These are phyloP conservation scores for Nigrospora sphaerica DNA, from an alignment of 2,329 filamentous ascomycete species.

Conservation along the genomic window DNA sequence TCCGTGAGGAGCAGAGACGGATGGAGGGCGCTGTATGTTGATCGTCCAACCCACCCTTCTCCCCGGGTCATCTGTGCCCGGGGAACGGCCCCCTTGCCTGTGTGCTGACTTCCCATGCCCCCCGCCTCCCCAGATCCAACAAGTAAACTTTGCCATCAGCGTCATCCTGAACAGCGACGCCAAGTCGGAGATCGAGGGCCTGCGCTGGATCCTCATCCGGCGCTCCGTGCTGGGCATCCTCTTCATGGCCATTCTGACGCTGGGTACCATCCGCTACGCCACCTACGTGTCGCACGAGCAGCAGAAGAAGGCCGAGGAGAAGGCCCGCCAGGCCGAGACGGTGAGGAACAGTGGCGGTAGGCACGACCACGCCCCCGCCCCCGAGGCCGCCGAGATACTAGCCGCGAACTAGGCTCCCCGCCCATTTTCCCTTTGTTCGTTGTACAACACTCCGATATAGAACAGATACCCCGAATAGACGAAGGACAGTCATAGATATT, in stretches of 20 bases:
- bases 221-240: slow-evolving; percentile 58
- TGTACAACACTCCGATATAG: too few species aligned
- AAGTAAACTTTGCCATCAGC: slow-evolving; percentile 94
- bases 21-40: slow-evolving; percentile 68
- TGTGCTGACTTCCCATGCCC: slow-evolving; percentile 1
- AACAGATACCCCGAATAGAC: slow-evolving; percentile 1
- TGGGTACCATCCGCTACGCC: slow-evolving; percentile 52
- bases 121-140: slow-evolving; percentile 65
- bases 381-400: slow-evolving; percentile 50
- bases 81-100: not conserved
- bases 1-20: slow-evolving; percentile 77
- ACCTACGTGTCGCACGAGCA: slow-evolving; percentile 47
- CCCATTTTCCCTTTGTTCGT: too few species aligned
- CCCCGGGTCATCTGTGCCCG: too few species aligned
- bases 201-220: slow-evolving; percentile 76
- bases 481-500: slow-evolving; percentile 1
- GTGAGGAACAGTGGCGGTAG: slow-evolving; percentile 35
- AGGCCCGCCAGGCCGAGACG: slow-evolving; percentile 35
- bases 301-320: slow-evolving; percentile 36
- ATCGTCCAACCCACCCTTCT: not conserved
- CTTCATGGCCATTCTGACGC: slow-evolving; percentile 56
- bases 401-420: slow-evolving; percentile 39
- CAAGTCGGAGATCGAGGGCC: slow-evolving; percentile 83
- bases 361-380: slow-evolving; percentile 36
- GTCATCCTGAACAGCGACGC: slow-evolving; percentile 83